Evolutionary conservation across 2,329 filamentous ascomycete species (phyloP), one percentile per base, ranked within the genome.

Genomic region (Claviceps arundinis): DNA sequence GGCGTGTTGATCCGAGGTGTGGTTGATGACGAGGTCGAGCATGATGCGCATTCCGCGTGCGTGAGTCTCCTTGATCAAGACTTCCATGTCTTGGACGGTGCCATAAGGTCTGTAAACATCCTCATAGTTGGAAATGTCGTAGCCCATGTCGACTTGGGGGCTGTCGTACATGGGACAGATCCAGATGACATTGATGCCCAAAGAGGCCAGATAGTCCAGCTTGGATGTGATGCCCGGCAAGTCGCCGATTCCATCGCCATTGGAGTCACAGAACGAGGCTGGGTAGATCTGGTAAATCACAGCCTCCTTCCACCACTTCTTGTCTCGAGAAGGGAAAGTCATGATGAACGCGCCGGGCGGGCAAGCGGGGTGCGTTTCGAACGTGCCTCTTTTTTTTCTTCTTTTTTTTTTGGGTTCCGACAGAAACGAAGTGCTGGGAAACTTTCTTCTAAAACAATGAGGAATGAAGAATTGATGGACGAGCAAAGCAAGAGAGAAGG

Each of bases 11-110:
- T 84, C 78, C 2, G 80, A 85, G 0, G 85, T 89, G 62, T 91
- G 86, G 58, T 89, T 91, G 55, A 89, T 76, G 2, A 90, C 86
- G 3, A 90, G 71, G 61, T 90, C 85, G 54, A 89, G 75, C 52
- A 90, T 80, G 11, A 89, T 67, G 57, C 78, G 80, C 77, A 89
- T 86, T 3, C 76, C 80, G 4, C 82, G 73, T 16, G 73, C 65
- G 54, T 85, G 81, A 42, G 78, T 74, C 46, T 76, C 77, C 26
- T 73, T 61, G 48, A 86, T 81, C 38, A 88, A 64, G 0, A 68
- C 65, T 52, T 87, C 81, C 48, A 86, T 77, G 60, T 88, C 82
- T 54, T 73, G 69, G 7, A 88, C 69, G 1, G 81, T 82, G 40
- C 84, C 84, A 58, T 87, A 88, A 1, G 78, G 75, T 2, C 73